Base-by-base conservation (phyloP, 225 moss, liverwort and hornwort species). In the Bryoerythrophyllum caledonicum region DNA sequence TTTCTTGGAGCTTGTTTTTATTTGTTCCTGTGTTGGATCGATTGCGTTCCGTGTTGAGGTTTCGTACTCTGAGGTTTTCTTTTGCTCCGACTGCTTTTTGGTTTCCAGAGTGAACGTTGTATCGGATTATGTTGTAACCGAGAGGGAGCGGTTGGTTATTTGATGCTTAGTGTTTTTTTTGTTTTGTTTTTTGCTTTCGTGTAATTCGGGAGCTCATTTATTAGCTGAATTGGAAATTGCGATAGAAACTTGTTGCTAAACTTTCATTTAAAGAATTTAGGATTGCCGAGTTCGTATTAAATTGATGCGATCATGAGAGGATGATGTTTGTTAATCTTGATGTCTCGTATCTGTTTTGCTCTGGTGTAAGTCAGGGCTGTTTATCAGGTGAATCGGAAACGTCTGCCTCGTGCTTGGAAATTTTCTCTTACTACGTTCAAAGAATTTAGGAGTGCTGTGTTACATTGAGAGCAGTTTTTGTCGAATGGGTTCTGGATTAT, bases 1-100 rank as follows among this genome's bases (percentile, higher is more conserved):
- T 61, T 73, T 49, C 62, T 73, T 72, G 61, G 35, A 73, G 73
- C 63, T 73, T 23, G 37, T 61, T 37, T 6, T 43, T 59, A 46
- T 32, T 46, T 15, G 19, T 52, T 52, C 19, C 7, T 8, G 35
- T 37, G 10, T 20, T 25, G 60, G 57, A 44, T 46, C 53, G 27
- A 52, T 64, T 53, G 61, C 25, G 54, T 54, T 3, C 12, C 8
- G 40, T 20, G 25, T 37, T 24, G 17, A 25, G 63, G 17, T 60
- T 63, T 51, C 8, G 32, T 30, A 49, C 17, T 63, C 1, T 32
- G 19, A 12, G 52, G 13, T 28, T 30, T 12, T 2, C 4, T 27
- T 27, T 10, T 17, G 38, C 37, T 21, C 14, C n/a, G n/a, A 1
- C 32, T 60, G n/a, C 20, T 52, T 23, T 60, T 59, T 28, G 3